Conservation (phyloP, 208 protist species). For the Wallacemonas collosoma region DNA sequence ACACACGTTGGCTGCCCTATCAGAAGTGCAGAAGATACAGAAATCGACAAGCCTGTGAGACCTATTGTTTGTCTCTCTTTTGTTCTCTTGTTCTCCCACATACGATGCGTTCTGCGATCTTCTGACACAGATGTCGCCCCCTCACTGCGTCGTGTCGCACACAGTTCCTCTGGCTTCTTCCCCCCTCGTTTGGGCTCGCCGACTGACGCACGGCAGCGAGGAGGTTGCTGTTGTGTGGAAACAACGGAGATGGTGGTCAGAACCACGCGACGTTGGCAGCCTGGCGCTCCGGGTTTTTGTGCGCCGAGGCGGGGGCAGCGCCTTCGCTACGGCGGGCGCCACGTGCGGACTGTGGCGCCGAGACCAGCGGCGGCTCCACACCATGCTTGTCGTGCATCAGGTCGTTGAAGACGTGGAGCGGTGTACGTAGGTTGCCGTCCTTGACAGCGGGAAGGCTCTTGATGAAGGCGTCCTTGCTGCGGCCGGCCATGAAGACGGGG, state of each 20-base stretch:
- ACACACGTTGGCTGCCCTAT: neutral
- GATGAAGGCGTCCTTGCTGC: constrained; percentile 42
- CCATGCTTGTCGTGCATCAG: constrained; percentile 61
- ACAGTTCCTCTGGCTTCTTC: too few relatives aligned
- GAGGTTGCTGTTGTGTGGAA: neutral
- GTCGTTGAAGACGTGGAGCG: constrained; percentile 78
- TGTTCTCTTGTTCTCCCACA: too few relatives aligned
- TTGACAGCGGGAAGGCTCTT: constrained; percentile 59
- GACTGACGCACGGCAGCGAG: too few relatives aligned
- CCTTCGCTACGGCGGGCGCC: constrained; percentile 16
- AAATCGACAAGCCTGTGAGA: too few relatives aligned
- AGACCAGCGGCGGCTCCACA: constrained; percentile 32
- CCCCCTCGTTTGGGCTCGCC: too few relatives aligned
- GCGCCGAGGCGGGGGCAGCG: neutral
- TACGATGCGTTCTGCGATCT: too few relatives aligned
- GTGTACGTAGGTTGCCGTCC: constrained; percentile 69
- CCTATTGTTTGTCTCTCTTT: too few relatives aligned
- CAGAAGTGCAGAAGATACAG: too few relatives aligned
- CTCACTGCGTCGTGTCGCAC: too few relatives aligned
- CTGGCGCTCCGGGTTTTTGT: constrained; percentile 22
- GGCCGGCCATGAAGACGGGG: constrained; percentile 49
- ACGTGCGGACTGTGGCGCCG: constrained; percentile 16
- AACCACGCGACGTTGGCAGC: constrained; percentile 55
- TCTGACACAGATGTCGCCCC: too few relatives aligned
- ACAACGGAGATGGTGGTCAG: constrained; percentile 20